These are phyloP conservation scores for Tulasnella sp. DNA, from an alignment of 768 basidiomycete species.

Conservation along the genomic window DNA sequence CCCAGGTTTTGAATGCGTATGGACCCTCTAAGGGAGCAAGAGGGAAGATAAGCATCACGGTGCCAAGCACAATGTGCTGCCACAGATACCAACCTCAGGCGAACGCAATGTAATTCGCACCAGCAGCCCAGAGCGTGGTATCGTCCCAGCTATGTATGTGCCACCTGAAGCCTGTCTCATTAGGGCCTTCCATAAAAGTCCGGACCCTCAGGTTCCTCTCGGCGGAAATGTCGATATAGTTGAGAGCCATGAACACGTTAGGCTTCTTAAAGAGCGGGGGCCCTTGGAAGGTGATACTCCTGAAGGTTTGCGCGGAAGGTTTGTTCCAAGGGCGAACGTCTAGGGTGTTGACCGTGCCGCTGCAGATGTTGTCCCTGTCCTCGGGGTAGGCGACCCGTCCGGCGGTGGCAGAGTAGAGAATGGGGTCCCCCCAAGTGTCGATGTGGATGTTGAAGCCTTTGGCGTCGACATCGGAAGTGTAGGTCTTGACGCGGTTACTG, in stretches of 20 bases:
- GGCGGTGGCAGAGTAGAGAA: slow-evolving; percentile 7
- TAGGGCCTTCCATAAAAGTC: not conserved
- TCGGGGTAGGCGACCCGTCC: slow-evolving; percentile 29
- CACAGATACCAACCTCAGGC: too few species aligned
- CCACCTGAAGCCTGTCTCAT: not conserved
- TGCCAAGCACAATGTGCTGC: too few species aligned
- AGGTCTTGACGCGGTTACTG: not conserved
- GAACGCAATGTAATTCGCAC: too few species aligned
- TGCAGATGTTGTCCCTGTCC: slow-evolving; percentile 14
- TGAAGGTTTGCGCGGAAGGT: not conserved
- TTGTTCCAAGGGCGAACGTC: not conserved
- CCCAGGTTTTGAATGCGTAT: too few species aligned
- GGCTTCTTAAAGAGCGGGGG: not conserved
- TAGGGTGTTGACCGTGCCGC: too few species aligned
- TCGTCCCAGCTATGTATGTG: too few species aligned
- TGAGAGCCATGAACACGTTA: slow-evolving; percentile 1
- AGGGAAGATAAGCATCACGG: too few species aligned
- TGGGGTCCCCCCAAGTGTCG: slow-evolving; percentile 27
- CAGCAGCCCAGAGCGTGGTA: too few species aligned
- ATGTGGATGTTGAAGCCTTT: not conserved
- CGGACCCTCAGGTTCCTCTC: not conserved
- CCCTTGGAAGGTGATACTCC: not conserved
- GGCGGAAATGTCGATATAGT: not conserved
- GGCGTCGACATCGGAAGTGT: slow-evolving; percentile 10
- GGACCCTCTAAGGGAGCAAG: too few species aligned